phyloP scores from a whole-genome alignment of 805 yeast genomes.

The Metschnikowia lochheadii region DNA sequence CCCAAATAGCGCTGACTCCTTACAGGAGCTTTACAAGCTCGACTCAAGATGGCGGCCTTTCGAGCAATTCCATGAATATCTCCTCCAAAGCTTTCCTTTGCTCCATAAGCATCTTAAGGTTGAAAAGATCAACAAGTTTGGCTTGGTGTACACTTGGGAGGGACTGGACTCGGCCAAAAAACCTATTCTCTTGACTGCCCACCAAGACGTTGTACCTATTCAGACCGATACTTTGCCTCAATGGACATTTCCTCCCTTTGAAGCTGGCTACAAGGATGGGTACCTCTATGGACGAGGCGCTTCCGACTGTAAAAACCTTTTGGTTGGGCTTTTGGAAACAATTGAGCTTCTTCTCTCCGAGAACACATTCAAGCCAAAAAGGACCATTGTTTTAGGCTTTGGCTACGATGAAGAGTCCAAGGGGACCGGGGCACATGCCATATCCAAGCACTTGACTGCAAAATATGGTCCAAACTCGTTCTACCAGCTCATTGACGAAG shows the following conservation, averaged over 20 bases:
- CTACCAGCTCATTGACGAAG: conserved; percentile 46
- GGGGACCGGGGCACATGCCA: conserved; percentile 38
- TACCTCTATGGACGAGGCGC: conserved; percentile 34
- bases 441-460: conserved; percentile 30
- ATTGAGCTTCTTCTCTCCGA: conserved; percentile 31
- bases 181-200: conserved; percentile 71
- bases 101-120: conserved; percentile 44
- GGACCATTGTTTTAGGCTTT: conserved; percentile 45
- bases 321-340: conserved; percentile 40
- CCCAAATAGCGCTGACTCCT: conserved; percentile 22
- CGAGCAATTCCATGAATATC: conserved; percentile 46
- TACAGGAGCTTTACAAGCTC: conserved; percentile 24
- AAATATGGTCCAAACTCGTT: conserved; percentile 41
- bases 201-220: conserved; percentile 80
- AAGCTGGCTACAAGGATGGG: conserved; percentile 55
- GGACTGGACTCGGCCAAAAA: conserved; percentile 54
- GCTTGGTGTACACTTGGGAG: conserved; percentile 58
- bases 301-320: conserved; percentile 38
- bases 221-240: conserved; percentile 49
- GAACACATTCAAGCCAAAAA: conserved; percentile 33
- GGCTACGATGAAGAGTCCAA: conserved; percentile 50
- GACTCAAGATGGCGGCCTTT: conserved; percentile 26
- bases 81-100: conserved; percentile 52
- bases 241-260: conserved; percentile 69
- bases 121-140: conserved; percentile 53